Percentiles rank a stretch among this genome's conserved stretches.
Evolutionary conservation across 495 filamentous ascomycete genomes (phyloP).

Genomic region (Pyrenula aspistea): DNA sequence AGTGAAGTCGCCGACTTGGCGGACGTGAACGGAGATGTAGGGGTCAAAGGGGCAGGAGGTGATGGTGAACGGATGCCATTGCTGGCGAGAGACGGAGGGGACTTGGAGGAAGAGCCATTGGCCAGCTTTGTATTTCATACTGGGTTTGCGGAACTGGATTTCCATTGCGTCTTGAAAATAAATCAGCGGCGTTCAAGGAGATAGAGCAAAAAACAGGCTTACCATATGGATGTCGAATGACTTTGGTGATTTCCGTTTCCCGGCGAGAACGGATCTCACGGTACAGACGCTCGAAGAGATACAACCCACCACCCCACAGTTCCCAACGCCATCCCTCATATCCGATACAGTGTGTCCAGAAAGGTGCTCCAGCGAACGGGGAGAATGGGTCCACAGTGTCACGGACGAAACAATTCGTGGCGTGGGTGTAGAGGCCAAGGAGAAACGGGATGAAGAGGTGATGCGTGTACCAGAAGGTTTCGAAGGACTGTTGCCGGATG

Average conservation of each 20-base stretch:
- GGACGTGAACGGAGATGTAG: conserved; percentile 87
- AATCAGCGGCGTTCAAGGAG: conserved; percentile 16
- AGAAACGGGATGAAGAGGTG: conserved; percentile 96
- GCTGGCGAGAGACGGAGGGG: conserved; percentile 70
- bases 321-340: conserved; percentile 99
- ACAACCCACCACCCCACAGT: conserved; percentile 72
- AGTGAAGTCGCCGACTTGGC: conserved; percentile 95
- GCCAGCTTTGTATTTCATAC: conserved; percentile 95
- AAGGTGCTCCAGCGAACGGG: conserved; percentile 66
- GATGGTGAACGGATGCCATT: conserved; percentile 99
- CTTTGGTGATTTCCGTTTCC: conserved; percentile 79
- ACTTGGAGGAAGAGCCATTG: conserved; percentile 97
- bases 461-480: conserved; percentile 97
- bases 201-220: conserved; percentile 17
- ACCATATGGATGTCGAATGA: conserved; percentile 96
- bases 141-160: conserved; percentile 91
- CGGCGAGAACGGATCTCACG: conserved; percentile 76
- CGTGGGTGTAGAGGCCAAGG: conserved; percentile 88
- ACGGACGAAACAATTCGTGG: conserved; percentile 90
- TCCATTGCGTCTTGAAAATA: conserved; percentile 74
- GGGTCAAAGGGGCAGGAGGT: conserved; percentile 94
- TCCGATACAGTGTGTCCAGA: conserved; percentile 91
- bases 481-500: conserved; percentile 92
- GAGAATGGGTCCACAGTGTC: conserved; percentile 58
- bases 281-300: conserved; percentile 81